Evolutionary conservation across 2,329 filamentous ascomycete species (phyloP), one percentile per base, ranked within the genome.

Genomic region (Nothopassalora personata): DNA sequence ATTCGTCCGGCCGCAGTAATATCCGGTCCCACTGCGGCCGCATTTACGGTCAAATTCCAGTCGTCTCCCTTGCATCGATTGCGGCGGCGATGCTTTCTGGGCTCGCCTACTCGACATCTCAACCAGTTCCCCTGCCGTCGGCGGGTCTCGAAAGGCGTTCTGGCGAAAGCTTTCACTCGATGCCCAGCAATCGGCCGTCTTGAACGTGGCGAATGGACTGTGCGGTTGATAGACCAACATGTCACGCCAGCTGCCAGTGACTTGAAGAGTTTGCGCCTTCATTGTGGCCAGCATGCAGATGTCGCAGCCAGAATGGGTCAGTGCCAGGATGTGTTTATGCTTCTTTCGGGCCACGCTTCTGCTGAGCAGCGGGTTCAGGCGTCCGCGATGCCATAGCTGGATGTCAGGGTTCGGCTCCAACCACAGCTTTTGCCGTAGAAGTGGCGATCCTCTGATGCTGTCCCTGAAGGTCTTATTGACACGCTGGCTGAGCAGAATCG

Each of bases 221-320:
- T 47, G 53, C 23, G 53, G 53, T 31, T 54, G 53, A n/a, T 45
- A 27, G 13, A 54, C 23, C 53, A 54, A n/a, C 53, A 54, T 54
- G 8, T 54, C 19, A 1, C 27, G 36, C 53, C 53, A 54, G 53
- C 53, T 54, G 15, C 53, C 53, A 19, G 18, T 15, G 11, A 30
- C 18, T 36, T 47, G 19, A 19, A 36, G 11, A 30, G 18, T 9
- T 2, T 18, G 27, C 8, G 39, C 34, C n/a, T 51, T 30, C 49
- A 51, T 51, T 5, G 49, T 51, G 11, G 49, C 34, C 27, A 51
- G 13, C 8, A 51, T 31, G 13, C 30, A 34, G n/a, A 51, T 30
- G 30, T 51, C 49, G 30, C 49, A 51, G 15, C 49, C 49, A 34
- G 49, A 51, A 30, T 51, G 49, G n/a, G n/a, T 34, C 13, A 51